Base-by-base conservation (phyloP, 805 yeast species). In the Starmerella riodocensis region DNA sequence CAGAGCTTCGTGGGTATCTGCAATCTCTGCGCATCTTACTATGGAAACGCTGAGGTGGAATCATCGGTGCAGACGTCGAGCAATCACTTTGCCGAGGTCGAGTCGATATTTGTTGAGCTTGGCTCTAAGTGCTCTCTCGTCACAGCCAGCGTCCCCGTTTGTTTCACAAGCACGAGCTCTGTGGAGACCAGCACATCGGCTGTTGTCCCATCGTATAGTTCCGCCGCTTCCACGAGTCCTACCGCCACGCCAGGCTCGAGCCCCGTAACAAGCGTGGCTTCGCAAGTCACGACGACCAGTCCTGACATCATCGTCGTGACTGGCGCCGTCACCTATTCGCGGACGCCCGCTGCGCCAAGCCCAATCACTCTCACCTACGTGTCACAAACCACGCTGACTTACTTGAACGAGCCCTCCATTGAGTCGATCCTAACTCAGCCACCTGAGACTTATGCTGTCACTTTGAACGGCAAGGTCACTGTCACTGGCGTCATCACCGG, bases 401-500 rank as follows among this genome's bases (percentile, higher is more conserved):
- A 28, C 28, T 35, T 32, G 30, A 41, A 40, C 26, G 21, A 19
- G 26, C 45, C 42, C 21, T 40, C 45, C 29, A 41, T 41, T 28
- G 25, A 22, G 41, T 48, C 40, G 24, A 21, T 39, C 20, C 40
- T 36, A 35, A 51, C 43, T 11, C 43, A 16, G 30, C 43, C 37
- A 16, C 41, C 44, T 12, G 24, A 30, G 24, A 41, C 43, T 11
- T 33, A 37, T 29, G 38, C 38, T 3, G 39, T 39, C 17, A 46
- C 47, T 12, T 22, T 44, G 32, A 40, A 34, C 34, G 45, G 46
- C 20, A 30, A 29, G 12, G 37, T 42, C 1, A 37, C 40, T 2
- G 48, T 37, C 6, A 45, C 48, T 12, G 47, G 48, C 3, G 36
- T 29, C 14, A 39, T 42, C n/a, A 39, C 40, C 5, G 39, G 43